Percentiles rank a stretch among this genome's conserved stretches.
Conservation (phyloP, 2,329 filamentous ascomycete species). For the Triangularia verruculosa region DNA sequence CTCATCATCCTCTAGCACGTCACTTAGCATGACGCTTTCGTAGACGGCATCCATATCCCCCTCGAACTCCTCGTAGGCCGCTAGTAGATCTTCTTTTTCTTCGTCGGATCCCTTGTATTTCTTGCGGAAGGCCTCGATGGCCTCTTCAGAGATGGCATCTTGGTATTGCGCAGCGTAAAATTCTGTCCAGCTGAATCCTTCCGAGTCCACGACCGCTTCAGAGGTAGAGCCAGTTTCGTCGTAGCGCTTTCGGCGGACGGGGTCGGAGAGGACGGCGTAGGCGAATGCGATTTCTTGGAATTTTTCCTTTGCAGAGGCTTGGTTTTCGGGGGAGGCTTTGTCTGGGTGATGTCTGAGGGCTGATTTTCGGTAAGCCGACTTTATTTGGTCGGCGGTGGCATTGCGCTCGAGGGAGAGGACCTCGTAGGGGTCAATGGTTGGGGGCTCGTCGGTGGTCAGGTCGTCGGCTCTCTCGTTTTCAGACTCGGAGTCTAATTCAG, state of each 20-base stretch:
- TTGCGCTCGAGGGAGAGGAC: slow-evolving; percentile 68
- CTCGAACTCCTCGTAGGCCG: slow-evolving; percentile 68
- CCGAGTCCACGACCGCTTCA: slow-evolving; percentile 72
- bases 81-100: slow-evolving; percentile 74
- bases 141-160: slow-evolving; percentile 69
- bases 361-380: slow-evolving; percentile 85
- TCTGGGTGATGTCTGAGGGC: slow-evolving; percentile 88
- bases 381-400: slow-evolving; percentile 77
- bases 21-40: slow-evolving; percentile 80
- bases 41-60: slow-evolving; percentile 79
- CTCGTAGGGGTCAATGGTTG: slow-evolving; percentile 72
- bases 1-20: slow-evolving; percentile 79
- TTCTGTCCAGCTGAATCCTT: slow-evolving; percentile 84
- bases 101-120: slow-evolving; percentile 85
- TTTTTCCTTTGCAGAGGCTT: slow-evolving; percentile 68
- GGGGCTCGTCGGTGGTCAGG: slow-evolving; percentile 51
- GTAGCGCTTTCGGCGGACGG: slow-evolving; percentile 76
- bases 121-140: slow-evolving; percentile 71
- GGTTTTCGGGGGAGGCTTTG: slow-evolving; percentile 68
- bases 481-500: slow-evolving; percentile 22
- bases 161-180: slow-evolving; percentile 86
- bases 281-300: slow-evolving; percentile 94
- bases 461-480: slow-evolving; percentile 38
- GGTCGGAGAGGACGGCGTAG: slow-evolving; percentile 87
- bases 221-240: slow-evolving; percentile 87